phyloP scores from a whole-genome alignment of 2,329 filamentous ascomycete genomes.

The Fusarium avenaceum region DNA sequence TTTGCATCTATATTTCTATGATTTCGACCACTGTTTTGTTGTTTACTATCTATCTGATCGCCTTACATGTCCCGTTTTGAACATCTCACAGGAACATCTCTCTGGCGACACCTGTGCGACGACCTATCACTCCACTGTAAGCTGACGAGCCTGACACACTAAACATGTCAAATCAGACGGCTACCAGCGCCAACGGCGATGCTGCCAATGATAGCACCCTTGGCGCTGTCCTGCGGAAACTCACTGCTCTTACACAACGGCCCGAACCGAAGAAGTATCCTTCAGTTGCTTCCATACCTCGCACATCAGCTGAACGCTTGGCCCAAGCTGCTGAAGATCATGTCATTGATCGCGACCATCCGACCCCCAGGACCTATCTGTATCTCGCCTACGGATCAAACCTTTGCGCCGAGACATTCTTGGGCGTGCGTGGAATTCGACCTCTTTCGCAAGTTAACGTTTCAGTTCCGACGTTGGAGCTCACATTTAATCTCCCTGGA shows the following conservation, averaged over 20 bases:
- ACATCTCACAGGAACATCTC: constrained; percentile 1
- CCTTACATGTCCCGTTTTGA: neutral
- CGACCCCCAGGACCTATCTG: constrained; percentile 68
- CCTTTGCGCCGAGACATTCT: constrained; percentile 83
- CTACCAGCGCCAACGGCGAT: constrained; percentile 7
- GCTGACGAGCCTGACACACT: constrained; percentile 20
- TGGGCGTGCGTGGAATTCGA: constrained; percentile 80
- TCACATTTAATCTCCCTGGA: constrained; percentile 89
- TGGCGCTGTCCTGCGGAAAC: constrained; percentile 46
- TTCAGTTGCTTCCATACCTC: constrained; percentile 52
- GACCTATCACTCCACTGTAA: constrained; percentile 15
- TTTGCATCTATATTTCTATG: constrained; percentile 7
- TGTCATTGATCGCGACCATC: constrained; percentile 41
- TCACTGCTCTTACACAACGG: constrained; percentile 37
- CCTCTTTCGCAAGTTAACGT: constrained; percentile 87
- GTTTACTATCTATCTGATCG: neutral
- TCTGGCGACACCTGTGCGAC: neutral
- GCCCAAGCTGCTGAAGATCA: constrained; percentile 49
- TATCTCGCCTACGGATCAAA: constrained; percentile 96
- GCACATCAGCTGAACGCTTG: constrained; percentile 50
- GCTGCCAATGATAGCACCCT: constrained; percentile 25
- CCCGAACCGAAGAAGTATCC: constrained; percentile 47
- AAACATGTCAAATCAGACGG: constrained; percentile 29
- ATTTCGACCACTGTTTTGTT: constrained; percentile 9
- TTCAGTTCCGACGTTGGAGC: constrained; percentile 78